phyloP scores from a whole-genome alignment of 208 protist genomes.

The Leishmania aethiopica region DNA sequence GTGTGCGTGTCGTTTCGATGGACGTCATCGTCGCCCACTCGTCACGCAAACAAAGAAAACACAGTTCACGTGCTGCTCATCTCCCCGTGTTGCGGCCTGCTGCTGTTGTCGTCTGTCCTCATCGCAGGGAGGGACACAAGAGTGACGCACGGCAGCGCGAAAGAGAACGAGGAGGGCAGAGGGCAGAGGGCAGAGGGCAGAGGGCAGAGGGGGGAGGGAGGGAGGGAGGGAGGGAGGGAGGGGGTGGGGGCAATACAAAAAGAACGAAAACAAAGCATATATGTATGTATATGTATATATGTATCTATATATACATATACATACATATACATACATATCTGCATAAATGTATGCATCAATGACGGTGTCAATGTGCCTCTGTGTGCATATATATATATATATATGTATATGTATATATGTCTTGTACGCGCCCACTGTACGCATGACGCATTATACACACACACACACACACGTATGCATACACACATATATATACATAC shows the following conservation, averaged over 20 bases:
- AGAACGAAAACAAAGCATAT: background rate
- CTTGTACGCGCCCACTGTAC: background rate
- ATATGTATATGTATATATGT: background rate
- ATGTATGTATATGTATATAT: background rate
- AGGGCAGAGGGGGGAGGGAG: background rate
- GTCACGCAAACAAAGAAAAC: background rate
- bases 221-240: background rate
- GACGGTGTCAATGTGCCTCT: no score
- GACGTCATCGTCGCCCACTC: constrained; percentile 3
- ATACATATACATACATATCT: background rate
- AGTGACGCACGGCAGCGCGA: background rate
- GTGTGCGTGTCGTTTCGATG: background rate
- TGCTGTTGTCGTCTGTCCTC: background rate
- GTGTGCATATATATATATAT: background rate
- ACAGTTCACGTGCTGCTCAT: background rate
- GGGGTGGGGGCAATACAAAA: background rate
- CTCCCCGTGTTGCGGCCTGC: background rate
- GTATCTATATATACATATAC: background rate
- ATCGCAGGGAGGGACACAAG: background rate
- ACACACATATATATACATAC: constrained; percentile 8
- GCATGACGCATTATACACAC: background rate
- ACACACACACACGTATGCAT: no score
- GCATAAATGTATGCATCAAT: background rate
- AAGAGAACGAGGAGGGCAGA: background rate
- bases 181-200: background rate